phyloP scores from a whole-genome alignment of 345 rosid species.

The Pugionium cornutum region DNA sequence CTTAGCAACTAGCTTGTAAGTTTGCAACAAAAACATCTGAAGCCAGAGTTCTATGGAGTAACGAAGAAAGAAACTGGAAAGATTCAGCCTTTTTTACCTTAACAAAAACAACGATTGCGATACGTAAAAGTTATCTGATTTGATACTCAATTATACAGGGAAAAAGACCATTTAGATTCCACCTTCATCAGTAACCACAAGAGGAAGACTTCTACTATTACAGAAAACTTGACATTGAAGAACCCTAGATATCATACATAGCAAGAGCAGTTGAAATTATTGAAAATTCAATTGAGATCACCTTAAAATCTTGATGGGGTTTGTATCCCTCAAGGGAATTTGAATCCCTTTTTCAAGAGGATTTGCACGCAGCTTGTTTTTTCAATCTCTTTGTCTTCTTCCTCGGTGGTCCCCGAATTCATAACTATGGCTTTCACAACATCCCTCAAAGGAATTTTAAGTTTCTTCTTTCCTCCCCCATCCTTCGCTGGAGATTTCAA shows the following conservation, averaged over 20 bases:
- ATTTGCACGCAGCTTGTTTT: slow-evolving; percentile 28
- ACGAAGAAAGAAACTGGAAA: not conserved
- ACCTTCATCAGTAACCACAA: not conserved
- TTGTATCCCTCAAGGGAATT: slow-evolving; percentile 12
- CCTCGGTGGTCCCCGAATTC: slow-evolving; percentile 26
- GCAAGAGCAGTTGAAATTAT: not conserved
- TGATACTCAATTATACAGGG: not conserved
- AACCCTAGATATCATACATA: slow-evolving; percentile 9
- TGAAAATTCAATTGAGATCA: not conserved
- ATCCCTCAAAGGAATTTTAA: slow-evolving; percentile 35
- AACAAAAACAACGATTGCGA: slow-evolving; percentile 1
- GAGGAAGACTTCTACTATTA: slow-evolving; percentile 1
- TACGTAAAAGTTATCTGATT: not conserved
- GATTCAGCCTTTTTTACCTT: not conserved
- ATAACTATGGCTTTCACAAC: slow-evolving; percentile 40
- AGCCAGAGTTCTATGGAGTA: slow-evolving; percentile 9
- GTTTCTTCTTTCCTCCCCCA: slow-evolving; percentile 21
- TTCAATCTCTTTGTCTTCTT: slow-evolving; percentile 20
- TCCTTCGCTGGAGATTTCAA: not conserved
- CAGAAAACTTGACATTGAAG: slow-evolving; percentile 13
- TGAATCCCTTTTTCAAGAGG: slow-evolving; percentile 28
- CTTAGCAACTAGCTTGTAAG: not conserved
- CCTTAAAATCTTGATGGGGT: not conserved
- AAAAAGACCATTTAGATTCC: slow-evolving; percentile 1
- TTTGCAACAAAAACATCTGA: not conserved